These are phyloP conservation scores for Closterium sp. DNA, from an alignment of 139 green algal species.

Conservation along the genomic window DNA sequence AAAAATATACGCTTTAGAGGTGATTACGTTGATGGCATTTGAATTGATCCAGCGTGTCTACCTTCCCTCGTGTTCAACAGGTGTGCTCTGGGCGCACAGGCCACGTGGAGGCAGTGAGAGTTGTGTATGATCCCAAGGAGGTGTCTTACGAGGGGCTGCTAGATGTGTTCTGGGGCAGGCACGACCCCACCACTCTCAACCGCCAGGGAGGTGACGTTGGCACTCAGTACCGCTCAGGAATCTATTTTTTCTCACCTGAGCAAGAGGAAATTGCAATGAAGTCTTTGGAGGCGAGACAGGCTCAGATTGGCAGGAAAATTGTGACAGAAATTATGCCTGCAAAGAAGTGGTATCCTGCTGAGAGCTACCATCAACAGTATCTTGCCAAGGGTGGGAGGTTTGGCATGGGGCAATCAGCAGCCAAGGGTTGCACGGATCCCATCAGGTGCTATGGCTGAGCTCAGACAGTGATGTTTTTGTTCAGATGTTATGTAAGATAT, in stretches of 20 bases:
- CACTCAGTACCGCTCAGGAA: conserved; percentile 76
- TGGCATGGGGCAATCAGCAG: conserved; percentile 62
- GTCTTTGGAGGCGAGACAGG: conserved; percentile 21
- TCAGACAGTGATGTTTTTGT: conserved; percentile 68
- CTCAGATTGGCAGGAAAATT: conserved; percentile 36
- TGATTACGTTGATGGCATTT: no score
- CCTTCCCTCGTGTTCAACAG: background rate
- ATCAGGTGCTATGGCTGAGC: conserved; percentile 81
- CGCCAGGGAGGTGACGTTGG: conserved; percentile 71
- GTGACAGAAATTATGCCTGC: conserved; percentile 39
- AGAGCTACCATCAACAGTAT: conserved; percentile 71
- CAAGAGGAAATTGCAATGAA: conserved; percentile 35
- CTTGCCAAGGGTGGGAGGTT: conserved; percentile 70
- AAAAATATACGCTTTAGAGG: no score
- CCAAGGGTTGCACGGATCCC: conserved; percentile 70
- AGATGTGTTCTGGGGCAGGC: conserved; percentile 68
- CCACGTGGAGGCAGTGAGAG: conserved; percentile 81
- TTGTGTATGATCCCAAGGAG: conserved; percentile 69
- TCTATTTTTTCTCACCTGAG: conserved; percentile 67
- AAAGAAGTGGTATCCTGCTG: conserved; percentile 35
- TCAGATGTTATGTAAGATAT: conserved; percentile 40
- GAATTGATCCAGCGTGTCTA: no score
- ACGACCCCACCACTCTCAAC: conserved; percentile 71
- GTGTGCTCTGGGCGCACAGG: conserved; percentile 68
- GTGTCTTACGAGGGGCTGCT: conserved; percentile 72